Conservation (phyloP, 208 protist genomes). For the Trypanosoma cruzi region DNA sequence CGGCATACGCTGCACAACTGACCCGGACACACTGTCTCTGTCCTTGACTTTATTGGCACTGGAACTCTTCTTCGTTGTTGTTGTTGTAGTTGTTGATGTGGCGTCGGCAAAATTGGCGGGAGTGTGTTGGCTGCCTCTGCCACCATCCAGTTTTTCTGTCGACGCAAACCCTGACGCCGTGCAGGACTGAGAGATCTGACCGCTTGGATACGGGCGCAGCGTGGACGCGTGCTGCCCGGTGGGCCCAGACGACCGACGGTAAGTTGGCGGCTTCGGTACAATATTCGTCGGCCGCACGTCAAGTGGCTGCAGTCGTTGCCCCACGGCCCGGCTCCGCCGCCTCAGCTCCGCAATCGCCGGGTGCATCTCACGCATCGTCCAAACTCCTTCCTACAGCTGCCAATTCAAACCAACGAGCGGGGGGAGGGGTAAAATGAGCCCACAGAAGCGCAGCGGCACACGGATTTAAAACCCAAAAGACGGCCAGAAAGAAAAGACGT, state of each 20-base stretch:
- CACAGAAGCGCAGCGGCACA: too few species aligned
- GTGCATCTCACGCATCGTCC: constrained; percentile 8
- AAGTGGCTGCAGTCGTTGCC: constrained; percentile 9
- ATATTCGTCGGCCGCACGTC: background rate
- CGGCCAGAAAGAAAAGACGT: too few species aligned
- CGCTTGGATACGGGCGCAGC: background rate
- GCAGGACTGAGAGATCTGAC: background rate
- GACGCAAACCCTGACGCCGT: constrained; percentile 2
- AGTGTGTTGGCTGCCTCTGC: background rate
- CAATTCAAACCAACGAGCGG: too few species aligned
- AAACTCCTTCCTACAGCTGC: too few species aligned
- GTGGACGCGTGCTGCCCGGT: constrained; percentile 1
- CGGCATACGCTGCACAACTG: background rate
- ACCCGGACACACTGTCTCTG: background rate
- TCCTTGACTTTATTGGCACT: too few species aligned
- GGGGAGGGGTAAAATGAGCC: too few species aligned
- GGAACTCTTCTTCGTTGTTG: too few species aligned
- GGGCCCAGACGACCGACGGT: too few species aligned
- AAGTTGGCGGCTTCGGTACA: background rate
- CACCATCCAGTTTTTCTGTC: background rate
- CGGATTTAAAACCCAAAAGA: too few species aligned
- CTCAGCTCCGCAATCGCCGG: constrained; percentile 28
- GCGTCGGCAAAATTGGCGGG: too few species aligned
- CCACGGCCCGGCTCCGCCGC: constrained; percentile 25
- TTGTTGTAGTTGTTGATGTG: too few species aligned